Evolutionary conservation across 805 yeast species (phyloP), one percentile per base, ranked within the genome.

Genomic region (Saturnispora galanensis): DNA sequence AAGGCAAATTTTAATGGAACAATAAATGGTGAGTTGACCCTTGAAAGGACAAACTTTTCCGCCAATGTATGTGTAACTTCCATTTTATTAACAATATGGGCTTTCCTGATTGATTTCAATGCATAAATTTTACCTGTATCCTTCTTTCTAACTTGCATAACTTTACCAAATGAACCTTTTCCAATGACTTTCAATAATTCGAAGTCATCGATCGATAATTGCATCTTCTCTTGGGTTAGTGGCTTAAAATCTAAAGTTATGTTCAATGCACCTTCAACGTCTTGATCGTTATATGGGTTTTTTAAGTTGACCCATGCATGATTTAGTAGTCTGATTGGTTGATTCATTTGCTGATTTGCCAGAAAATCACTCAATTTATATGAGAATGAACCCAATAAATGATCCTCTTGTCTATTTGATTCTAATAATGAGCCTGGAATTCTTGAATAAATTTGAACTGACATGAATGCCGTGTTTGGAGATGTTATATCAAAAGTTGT

Each of bases 141-240:
- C 55, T 85, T 86, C 66, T 93, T 93, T 51, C 88, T 80, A 35
- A 93, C 98, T 65, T 93, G 98, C 97, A 93, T 93, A 44, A 93
- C 98, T 65, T 93, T 93, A 42, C 98, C 98, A 62, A 93, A 93
- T 9, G 97, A 88, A 7, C 98, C 98, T 62, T 93, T 93, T 32
- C 98, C 98, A 45, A 93, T 87, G 17, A 93, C 98, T 64, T 93
- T 93, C 53, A 93, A 72, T 42, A 93, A 67, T 56, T 88, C 96
- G 65, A 93, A 90, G 58, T 90, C 96, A 46, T 88, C 96, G 52
- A 93, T 87, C 1, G 87, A 71, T 40, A 93, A 69, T 51, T 81
- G 76, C 59, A 76, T 77, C 3, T 54, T 39, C 16, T 49, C 43
- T 26, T 50, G 51, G 65, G 74, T 52, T 34, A 62, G 46, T 12